These are phyloP conservation scores for Alternaria ventricosa DNA, from an alignment of 2,329 filamentous ascomycete species.

Conservation along the genomic window DNA sequence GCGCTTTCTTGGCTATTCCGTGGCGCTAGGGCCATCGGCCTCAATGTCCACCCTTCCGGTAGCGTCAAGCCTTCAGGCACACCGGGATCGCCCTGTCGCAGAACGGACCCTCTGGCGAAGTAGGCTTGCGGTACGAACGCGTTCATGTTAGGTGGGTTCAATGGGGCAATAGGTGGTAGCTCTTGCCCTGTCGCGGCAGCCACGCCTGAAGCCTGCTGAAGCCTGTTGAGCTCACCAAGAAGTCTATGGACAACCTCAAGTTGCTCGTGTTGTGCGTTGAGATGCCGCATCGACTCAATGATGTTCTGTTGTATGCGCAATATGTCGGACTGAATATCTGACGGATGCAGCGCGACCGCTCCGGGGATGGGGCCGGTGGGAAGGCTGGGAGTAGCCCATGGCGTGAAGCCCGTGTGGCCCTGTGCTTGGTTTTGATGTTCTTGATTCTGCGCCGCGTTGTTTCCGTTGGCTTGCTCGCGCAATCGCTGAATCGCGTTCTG, in stretches of 20 bases:
- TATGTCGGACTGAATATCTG: slow-evolving; percentile 46
- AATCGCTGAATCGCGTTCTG: slow-evolving; percentile 33
- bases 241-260: slow-evolving; percentile 42
- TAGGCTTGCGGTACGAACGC: slow-evolving; percentile 41
- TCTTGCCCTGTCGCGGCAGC: slow-evolving; percentile 31
- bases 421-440: slow-evolving; percentile 25
- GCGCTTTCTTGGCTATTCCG: slow-evolving; percentile 20
- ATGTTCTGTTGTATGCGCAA: slow-evolving; percentile 48
- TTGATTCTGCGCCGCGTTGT: slow-evolving; percentile 30
- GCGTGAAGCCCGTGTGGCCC: slow-evolving; percentile 14
- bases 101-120: slow-evolving; percentile 37
- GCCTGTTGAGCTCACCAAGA: slow-evolving; percentile 39
- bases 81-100: slow-evolving; percentile 44
- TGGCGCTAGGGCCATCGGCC: slow-evolving; percentile 38
- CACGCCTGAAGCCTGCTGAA: slow-evolving; percentile 40
- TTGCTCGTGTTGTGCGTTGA: slow-evolving; percentile 44
- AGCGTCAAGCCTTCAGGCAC: slow-evolving; percentile 45
- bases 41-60: slow-evolving; percentile 47
- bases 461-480: slow-evolving; percentile 29
- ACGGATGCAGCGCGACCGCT: slow-evolving; percentile 35
- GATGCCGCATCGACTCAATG: slow-evolving; percentile 42
- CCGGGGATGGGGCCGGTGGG: slow-evolving; percentile 24
- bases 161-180: slow-evolving; percentile 30
- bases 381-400: slow-evolving; percentile 10
- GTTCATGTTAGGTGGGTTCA: slow-evolving; percentile 26